Evolutionary conservation across 805 yeast genomes (phyloP).

Genomic region (Nakazawaea populi): DNA sequence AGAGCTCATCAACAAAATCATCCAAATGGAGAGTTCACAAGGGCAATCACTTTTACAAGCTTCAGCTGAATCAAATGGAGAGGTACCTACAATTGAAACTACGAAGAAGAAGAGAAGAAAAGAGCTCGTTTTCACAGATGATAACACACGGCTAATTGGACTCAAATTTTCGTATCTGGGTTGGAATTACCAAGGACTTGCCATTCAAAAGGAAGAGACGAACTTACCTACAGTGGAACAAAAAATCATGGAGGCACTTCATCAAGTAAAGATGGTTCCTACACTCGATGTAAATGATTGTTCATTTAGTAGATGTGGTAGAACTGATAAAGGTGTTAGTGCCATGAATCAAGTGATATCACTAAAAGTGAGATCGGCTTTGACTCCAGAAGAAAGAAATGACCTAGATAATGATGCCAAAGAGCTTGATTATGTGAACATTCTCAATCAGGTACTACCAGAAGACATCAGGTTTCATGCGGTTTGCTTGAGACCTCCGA

Average conservation of each 20-base stretch:
- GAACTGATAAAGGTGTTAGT: constrained; percentile 96
- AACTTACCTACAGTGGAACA: constrained; percentile 86
- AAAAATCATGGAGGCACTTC: constrained; percentile 64
- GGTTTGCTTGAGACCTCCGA: constrained; percentile 78
- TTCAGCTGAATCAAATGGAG: neutral
- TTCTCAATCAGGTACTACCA: constrained; percentile 75
- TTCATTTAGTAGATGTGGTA: constrained; percentile 83
- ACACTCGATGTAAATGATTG: constrained; percentile 55
- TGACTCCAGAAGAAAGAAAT: constrained; percentile 56
- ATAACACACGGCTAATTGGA: constrained; percentile 65
- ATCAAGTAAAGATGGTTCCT: constrained; percentile 58
- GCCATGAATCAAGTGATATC: constrained; percentile 95
- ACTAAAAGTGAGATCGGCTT: constrained; percentile 62
- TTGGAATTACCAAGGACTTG: constrained; percentile 92
- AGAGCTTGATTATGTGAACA: constrained; percentile 73
- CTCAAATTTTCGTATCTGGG: constrained; percentile 84
- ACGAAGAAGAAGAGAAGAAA: constrained; percentile 26
- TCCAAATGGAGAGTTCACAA: constrained; percentile 36
- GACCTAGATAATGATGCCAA: constrained; percentile 49
- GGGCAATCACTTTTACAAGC: too few species aligned
- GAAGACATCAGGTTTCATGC: constrained; percentile 78
- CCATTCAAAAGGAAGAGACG: constrained; percentile 69
- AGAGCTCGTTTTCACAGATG: constrained; percentile 60
- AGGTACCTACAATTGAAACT: neutral
- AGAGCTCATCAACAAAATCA: constrained; percentile 52